A percentile compares a stretch with the other conserved stretches of the same genome.
phyloP scores from a whole-genome alignment of 2,329 filamentous ascomycete species.

The Triangularia verruculosa region DNA sequence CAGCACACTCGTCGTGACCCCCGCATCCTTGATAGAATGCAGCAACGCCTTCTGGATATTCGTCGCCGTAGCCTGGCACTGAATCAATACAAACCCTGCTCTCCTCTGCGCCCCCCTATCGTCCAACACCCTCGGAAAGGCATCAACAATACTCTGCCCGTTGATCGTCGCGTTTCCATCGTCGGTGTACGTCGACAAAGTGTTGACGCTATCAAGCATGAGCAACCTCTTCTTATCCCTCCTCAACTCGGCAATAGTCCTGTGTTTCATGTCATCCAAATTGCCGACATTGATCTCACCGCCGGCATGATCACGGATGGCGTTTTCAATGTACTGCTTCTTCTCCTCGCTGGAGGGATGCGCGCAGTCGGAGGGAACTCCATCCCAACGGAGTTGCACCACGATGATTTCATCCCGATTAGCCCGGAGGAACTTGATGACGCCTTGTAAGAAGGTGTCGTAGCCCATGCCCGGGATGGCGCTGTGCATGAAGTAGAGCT shows the following conservation, averaged over 20 bases:
- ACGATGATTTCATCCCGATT: slow-evolving; percentile 46
- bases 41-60: slow-evolving; percentile 47
- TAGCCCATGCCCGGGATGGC: slow-evolving; percentile 51
- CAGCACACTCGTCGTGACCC: slow-evolving; percentile 44
- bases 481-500: slow-evolving; percentile 49
- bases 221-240: slow-evolving; percentile 37
- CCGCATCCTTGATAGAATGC: slow-evolving; percentile 43
- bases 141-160: slow-evolving; percentile 37
- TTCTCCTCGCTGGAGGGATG: slow-evolving; percentile 42
- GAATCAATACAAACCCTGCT: slow-evolving; percentile 41
- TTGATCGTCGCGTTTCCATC: slow-evolving; percentile 41
- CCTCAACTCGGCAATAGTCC: slow-evolving; percentile 36
- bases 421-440: slow-evolving; percentile 40
- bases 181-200: slow-evolving; percentile 41
- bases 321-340: slow-evolving; percentile 35
- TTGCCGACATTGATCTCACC: slow-evolving; percentile 31
- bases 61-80: slow-evolving; percentile 51
- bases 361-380: slow-evolving; percentile 45
- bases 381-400: slow-evolving; percentile 50
- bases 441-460: slow-evolving; percentile 39
- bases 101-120: slow-evolving; percentile 31
- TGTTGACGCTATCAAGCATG: slow-evolving; percentile 37
- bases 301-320: slow-evolving; percentile 29
- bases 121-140: slow-evolving; percentile 35
- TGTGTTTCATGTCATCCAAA: slow-evolving; percentile 34